Evolutionary conservation across 495 filamentous ascomycete species (phyloP), one percentile per base, ranked within the genome.

Genomic region (Lepidopterella palustris): DNA sequence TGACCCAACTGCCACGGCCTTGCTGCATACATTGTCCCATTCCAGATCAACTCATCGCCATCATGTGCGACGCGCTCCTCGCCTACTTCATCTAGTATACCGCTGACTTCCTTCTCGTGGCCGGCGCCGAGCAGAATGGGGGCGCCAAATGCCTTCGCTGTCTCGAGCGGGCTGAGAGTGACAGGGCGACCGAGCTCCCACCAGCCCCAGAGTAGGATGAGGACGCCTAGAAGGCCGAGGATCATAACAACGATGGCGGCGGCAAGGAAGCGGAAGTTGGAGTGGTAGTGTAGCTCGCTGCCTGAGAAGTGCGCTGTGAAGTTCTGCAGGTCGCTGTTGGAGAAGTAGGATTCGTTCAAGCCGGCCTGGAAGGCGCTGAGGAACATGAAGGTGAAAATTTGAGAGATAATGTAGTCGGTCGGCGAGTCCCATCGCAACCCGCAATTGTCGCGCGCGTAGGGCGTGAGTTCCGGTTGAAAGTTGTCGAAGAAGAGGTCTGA

Each of bases 1-100:
- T 50, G 47, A 5, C 47, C 47, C 47, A 50, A 25, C 25, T 50
- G 20, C 47, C 47, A 50, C 47, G 5, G 18, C 18, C 42, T 55
- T 4, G 45, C 42, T 5, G 62, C 58, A 42, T 60, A 61, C 25
- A 65, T 57, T 0, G 24, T 53, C 5, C 57, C 62, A 45, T 57
- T 60, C 62, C 62, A 65, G 20, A 65, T 49, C 11, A 65, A 28
- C 29, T 65, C 62, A 6, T 61, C 58, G 18, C 58, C 62, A 31
- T 61, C 62, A 28, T 61, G 40, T 9, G 62, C 62, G 11, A 65
- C 62, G 1, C 53, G 27, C 24, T 65, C 62, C 27, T 65, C 51
- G 1, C 62, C 62, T 18, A 61, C 48, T 35, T 65, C 62, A 26
- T 61, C 40, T 25, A 61, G 35, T 24, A 65, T 65, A 10, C 23